Evolutionary conservation across 768 basidiomycete genomes (phyloP), one percentile per base, ranked within the genome.

Genomic region (Leucosporidium creatinivorum): DNA sequence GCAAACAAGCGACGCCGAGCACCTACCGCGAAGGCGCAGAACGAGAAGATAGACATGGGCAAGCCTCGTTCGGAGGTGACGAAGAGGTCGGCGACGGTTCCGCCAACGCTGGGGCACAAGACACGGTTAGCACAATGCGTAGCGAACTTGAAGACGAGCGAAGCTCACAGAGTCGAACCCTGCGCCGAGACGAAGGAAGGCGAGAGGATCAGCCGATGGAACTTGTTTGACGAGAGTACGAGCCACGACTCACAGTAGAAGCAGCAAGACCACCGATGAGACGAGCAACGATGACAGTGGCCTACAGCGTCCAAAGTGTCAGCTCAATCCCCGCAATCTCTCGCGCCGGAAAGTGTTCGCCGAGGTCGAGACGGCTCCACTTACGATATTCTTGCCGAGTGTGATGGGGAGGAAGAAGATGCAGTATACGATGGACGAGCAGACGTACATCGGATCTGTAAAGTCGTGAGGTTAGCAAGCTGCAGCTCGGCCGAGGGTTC

Each of bases 31-130:
- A 90, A 74, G 0, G 85, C 87, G 0, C 81, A 79, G 7, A 85
- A 72, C 0, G 87, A 80, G 76, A 89, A 93, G 1, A 88, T 75
- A 0, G 87, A 81, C 88, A 91, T 91, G 0, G 89, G 89, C 1
- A 87, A 73, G 1, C 70, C 78, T 56, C 69, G 73, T 61, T 79
- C 75, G 28, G 69, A 57, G 2, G 75, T 75, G 0, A 65, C 28
- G 72, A 75, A 81, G 13, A 80, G 76, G 63, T 80, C 80, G 1
- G 77, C 75, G 19, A 81, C 70, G 1, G 78, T 80, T 0, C 80
- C 80, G 1, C 79, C 80, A 4, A 80, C 80, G 36, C 39, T 44
- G 39, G 5, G 12, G 12, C 12, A 12, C 6, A 36, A 36, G 5
- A 12, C 12, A 36, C 33, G 33, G 33, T 36, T 12, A 36, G 5